These are phyloP conservation scores for Guyanaporus albipodus DNA, from an alignment of 768 basidiomycete genomes.

Conservation along the genomic window DNA sequence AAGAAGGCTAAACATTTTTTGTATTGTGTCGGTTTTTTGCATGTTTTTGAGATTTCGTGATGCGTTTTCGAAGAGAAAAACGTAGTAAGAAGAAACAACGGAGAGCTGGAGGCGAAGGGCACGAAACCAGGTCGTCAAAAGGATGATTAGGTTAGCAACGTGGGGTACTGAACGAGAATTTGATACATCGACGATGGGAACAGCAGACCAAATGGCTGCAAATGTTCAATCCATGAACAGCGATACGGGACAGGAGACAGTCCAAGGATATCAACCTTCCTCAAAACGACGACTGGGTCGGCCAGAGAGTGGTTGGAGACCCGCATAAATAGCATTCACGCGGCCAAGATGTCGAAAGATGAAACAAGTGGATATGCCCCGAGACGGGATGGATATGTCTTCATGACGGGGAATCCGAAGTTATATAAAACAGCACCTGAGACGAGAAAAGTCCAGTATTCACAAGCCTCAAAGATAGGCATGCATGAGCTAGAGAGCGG, in stretches of 20 bases:
- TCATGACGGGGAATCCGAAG: constrained; percentile 30
- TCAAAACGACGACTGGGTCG: constrained; percentile 26
- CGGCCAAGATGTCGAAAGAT: constrained; percentile 27
- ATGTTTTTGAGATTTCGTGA: constrained; percentile 37
- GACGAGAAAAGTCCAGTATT: constrained; percentile 33
- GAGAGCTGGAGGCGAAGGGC: constrained; percentile 33
- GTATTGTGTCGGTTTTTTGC: constrained; percentile 33
- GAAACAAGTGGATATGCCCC: constrained; percentile 37
- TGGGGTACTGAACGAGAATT: constrained; percentile 30
- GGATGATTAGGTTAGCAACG: constrained; percentile 33
- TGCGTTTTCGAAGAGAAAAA: constrained; percentile 30
- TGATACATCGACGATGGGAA: constrained; percentile 31
- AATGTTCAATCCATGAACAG: constrained; percentile 39
- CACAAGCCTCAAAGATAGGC: constrained; percentile 33
- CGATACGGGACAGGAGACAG: constrained; percentile 26
- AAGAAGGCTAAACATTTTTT: constrained; percentile 49
- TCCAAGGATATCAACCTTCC: constrained; percentile 31
- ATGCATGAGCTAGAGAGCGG: constrained; percentile 38
- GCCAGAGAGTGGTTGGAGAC: constrained; percentile 13
- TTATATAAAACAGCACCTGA: constrained; percentile 21
- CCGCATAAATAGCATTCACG: constrained; percentile 32
- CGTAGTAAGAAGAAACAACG: constrained; percentile 37
- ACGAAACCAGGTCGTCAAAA: constrained; percentile 36
- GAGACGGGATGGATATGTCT: constrained; percentile 69
- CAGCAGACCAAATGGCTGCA: constrained; percentile 22